phyloP scores from a whole-genome alignment of 2,329 filamentous ascomycete genomes.

The Podosphaera xanthii region DNA sequence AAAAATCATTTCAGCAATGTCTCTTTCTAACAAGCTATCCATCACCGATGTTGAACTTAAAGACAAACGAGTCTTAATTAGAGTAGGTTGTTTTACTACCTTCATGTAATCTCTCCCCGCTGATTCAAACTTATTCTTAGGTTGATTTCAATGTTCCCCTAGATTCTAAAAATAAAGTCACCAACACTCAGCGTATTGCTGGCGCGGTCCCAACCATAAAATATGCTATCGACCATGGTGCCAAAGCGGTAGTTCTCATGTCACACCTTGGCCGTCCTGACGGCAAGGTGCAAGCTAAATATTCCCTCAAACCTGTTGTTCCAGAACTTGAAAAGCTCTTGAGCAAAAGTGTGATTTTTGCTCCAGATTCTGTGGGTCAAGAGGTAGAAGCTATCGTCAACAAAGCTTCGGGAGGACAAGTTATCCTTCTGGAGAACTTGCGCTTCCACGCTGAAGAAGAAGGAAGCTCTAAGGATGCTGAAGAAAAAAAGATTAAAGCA shows the following conservation, averaged over 20 bases:
- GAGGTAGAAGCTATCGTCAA: slow-evolving; percentile 80
- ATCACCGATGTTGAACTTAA: slow-evolving; percentile 94
- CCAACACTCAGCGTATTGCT: slow-evolving; percentile 95
- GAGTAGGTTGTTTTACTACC: slow-evolving; percentile 33
- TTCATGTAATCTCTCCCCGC: background rate
- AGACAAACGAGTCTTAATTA: slow-evolving; percentile 93
- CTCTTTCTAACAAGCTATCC: slow-evolving; percentile 93
- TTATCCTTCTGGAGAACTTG: slow-evolving; percentile 89
- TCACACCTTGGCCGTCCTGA: slow-evolving; percentile 93
- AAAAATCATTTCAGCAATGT: slow-evolving; percentile 38
- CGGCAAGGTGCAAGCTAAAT: slow-evolving; percentile 74
- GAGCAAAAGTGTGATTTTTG: slow-evolving; percentile 61
- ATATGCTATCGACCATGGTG: slow-evolving; percentile 71
- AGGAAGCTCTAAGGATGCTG: slow-evolving; percentile 78
- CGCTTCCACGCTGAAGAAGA: slow-evolving; percentile 98
- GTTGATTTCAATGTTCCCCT: slow-evolving; percentile 99
- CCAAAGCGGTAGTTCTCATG: slow-evolving; percentile 90
- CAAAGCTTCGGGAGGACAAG: slow-evolving; percentile 56
- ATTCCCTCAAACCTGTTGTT: slow-evolving; percentile 81
- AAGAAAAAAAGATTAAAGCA: slow-evolving; percentile 95
- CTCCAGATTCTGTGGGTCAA: slow-evolving; percentile 71
- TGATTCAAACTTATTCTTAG: slow-evolving; percentile 22
- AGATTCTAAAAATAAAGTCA: slow-evolving; percentile 77
- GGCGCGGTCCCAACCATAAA: slow-evolving; percentile 91
- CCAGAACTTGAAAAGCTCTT: slow-evolving; percentile 80